A percentile compares a stretch with the other conserved stretches of the same genome.
Conservation (phyloP, 2,329 filamentous ascomycete genomes). For the Lasiodiplodia theobromae region DNA sequence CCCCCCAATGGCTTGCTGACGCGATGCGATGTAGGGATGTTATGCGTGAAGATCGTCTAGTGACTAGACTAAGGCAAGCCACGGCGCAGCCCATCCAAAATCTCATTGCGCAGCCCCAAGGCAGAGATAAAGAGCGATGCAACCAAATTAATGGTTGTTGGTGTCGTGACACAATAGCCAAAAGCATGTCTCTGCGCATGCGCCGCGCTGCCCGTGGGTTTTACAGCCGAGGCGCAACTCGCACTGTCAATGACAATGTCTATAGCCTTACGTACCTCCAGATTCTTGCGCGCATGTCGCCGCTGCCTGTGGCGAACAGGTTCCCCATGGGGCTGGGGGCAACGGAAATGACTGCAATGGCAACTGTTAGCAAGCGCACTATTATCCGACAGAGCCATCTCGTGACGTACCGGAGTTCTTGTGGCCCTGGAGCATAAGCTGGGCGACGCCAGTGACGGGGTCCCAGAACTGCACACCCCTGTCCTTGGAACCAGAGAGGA, state of each 20-base stretch:
- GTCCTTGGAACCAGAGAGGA: conserved; percentile 96
- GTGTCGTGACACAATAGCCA: not conserved
- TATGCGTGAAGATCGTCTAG: conserved; percentile 27
- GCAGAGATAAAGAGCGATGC: conserved; percentile 10
- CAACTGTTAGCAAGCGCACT: conserved; percentile 6
- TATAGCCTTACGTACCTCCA: conserved; percentile 72
- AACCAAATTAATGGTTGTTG: conserved; percentile 1
- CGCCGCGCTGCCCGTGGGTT: not conserved
- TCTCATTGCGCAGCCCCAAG: conserved; percentile 6
- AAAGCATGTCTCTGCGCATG: not conserved
- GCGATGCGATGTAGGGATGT: conserved; percentile 22
- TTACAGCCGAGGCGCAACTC: not conserved
- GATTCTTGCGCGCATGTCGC: conserved; percentile 96
- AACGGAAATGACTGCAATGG: conserved; percentile 81
- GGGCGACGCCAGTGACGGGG: conserved; percentile 87
- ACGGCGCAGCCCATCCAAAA: conserved; percentile 10
- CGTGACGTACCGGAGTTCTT: conserved; percentile 80
- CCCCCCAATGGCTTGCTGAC: conserved; percentile 18
- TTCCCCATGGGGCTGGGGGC: conserved; percentile 88
- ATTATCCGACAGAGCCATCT: conserved; percentile 2
- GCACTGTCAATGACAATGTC: not conserved
- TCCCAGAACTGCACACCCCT: conserved; percentile 99
- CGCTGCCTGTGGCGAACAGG: conserved; percentile 94
- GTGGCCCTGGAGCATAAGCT: conserved; percentile 98
- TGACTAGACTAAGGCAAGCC: conserved; percentile 25